Evolutionary conservation across 305 asterid genomes (phyloP), one percentile per base, ranked within the genome.

Genomic region (Striga hermonthica): DNA sequence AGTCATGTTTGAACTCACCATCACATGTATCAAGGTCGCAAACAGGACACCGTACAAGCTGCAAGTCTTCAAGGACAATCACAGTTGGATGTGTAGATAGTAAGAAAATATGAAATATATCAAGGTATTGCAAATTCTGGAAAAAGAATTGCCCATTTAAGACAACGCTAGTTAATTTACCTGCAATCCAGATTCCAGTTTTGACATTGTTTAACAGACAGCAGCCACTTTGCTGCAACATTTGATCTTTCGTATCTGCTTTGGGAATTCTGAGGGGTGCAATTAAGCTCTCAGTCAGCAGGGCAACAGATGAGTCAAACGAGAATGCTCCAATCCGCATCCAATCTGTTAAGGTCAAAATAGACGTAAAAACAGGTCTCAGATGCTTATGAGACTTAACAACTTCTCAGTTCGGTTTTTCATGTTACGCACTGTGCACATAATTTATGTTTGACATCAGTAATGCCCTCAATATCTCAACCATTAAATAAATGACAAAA

Each of bases 121-220:
- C 41, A 63, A 9, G 35, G 50, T 40, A 43, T 36, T 34, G 59
- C 10, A 38, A 41, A 70, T 49, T 13, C 43, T 16, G 15, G 62
- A 57, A 14, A 57, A 14, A 65, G 45, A 41, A 67, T 53, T 54
- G n/a, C 9, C 31, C 4, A 37, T 14, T 13, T 10, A 9, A 44
- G 11, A 7, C 10, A 49, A 62, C 16, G 7, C 13, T 3, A 64
- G 41, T 7, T 49, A 15, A 58, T 47, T 57, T 87, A 93, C 99
- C 99, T 73, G 99, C 94, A 82, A 93, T 81, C 99, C 99, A 93
- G 65, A 93, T 86, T 65, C 99, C 99, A 63, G 80, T 77, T 80
- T 85, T 90, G 64, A 90, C 69, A 69, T 84, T 82, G 66, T 78
- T 76, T 74, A 87, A 54, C 67, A 88, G 75, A 68, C 94, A 85